These are phyloP conservation scores for Podosphaera xanthii DNA, from an alignment of 2,329 filamentous ascomycete genomes.

Conservation along the genomic window DNA sequence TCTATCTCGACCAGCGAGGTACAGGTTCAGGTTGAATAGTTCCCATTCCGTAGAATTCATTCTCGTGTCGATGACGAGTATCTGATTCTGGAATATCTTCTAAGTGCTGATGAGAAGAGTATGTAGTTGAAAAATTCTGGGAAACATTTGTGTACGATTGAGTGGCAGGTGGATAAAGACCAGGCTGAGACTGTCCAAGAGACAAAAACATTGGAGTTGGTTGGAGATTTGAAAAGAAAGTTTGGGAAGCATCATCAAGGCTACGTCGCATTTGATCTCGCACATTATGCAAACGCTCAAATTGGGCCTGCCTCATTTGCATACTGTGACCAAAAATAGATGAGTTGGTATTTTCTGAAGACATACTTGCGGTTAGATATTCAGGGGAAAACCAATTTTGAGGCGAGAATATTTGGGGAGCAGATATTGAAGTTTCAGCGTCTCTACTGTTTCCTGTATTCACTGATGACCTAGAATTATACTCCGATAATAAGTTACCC, in stretches of 20 bases:
- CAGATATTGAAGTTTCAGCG: neutral
- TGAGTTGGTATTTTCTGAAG: neutral
- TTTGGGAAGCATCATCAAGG: neutral
- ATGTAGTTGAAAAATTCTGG: neutral
- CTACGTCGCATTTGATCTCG: neutral
- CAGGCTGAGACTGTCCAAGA: neutral
- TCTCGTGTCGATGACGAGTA: neutral
- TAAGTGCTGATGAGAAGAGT: neutral
- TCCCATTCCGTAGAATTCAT: neutral
- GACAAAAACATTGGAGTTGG: neutral
- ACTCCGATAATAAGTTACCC: neutral
- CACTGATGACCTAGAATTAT: neutral
- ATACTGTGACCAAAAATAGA: neutral
- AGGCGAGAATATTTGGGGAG: neutral
- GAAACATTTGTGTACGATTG: neutral
- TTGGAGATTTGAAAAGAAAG: neutral
- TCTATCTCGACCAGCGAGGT: neutral
- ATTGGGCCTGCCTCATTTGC: neutral
- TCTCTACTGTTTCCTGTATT: neutral
- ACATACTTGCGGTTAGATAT: neutral
- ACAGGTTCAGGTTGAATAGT: neutral
- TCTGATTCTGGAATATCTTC: neutral
- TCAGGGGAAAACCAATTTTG: neutral
- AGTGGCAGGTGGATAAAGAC: neutral
- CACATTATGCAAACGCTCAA: neutral